phyloP scores from a whole-genome alignment of 2,329 filamentous ascomycete genomes.

The Anthostomella pinea region DNA sequence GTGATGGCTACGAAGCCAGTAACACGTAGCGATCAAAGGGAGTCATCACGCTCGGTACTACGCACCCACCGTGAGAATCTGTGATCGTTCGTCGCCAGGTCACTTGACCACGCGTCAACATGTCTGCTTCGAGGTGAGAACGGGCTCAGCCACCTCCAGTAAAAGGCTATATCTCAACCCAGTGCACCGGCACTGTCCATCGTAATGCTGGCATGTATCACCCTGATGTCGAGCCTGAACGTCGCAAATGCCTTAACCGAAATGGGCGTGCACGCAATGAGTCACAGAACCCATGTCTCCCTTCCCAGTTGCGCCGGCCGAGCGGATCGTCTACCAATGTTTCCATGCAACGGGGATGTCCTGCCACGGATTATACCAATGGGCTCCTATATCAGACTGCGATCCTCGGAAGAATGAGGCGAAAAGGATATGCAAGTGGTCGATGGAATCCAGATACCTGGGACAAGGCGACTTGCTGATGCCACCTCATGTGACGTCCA shows the following conservation, averaged over 20 bases:
- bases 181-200: constrained; percentile 19
- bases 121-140: no score
- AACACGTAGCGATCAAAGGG: no score
- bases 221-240: constrained; percentile 1
- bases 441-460: constrained; percentile 9
- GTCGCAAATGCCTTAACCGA: constrained; percentile 4
- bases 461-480: constrained; percentile 11
- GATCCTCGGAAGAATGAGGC: background rate
- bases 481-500: constrained; percentile 12
- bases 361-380: background rate
- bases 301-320: no score
- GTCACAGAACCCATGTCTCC: constrained; percentile 10
- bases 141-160: constrained; percentile 21
- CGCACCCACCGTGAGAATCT: background rate
- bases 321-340: no score
- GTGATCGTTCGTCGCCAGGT: constrained; percentile 3
- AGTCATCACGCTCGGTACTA: background rate
- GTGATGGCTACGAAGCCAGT: no score
- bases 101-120: constrained; percentile 18
- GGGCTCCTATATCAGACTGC: background rate
- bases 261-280: constrained; percentile 8
- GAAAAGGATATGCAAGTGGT: background rate
- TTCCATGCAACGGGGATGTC: background rate
- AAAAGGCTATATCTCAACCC: constrained; percentile 7
- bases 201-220: constrained; percentile 1